These are phyloP conservation scores for Quercus rubra DNA, from an alignment of 306 rosid species.

Conservation along the genomic window DNA sequence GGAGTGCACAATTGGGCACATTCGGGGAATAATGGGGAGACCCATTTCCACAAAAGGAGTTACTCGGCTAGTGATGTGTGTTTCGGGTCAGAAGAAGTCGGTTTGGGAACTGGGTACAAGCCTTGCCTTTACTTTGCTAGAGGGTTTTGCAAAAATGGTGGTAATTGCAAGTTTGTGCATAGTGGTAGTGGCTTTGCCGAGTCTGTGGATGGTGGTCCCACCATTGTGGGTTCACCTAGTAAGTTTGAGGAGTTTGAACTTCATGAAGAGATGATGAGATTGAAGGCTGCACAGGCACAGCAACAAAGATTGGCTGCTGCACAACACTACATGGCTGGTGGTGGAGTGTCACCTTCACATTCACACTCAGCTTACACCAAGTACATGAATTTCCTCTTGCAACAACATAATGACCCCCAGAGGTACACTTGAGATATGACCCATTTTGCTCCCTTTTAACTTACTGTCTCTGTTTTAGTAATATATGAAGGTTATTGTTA, in stretches of 20 bases:
- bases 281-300: slow-evolving; percentile 62
- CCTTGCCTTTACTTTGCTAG: slow-evolving; percentile 89
- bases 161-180: slow-evolving; percentile 82
- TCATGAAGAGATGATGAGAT: slow-evolving; percentile 68
- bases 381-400: slow-evolving; percentile 66
- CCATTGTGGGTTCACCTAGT: slow-evolving; percentile 70
- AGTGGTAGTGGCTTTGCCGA: slow-evolving; percentile 55
- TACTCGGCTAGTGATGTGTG: slow-evolving; percentile 78
- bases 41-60: slow-evolving; percentile 73
- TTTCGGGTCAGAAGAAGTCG: slow-evolving; percentile 64
- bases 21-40: slow-evolving; percentile 56
- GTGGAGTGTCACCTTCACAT: slow-evolving; percentile 39
- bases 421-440: slow-evolving; percentile 28
- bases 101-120: slow-evolving; percentile 58
- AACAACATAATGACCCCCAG: slow-evolving; percentile 70
- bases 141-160: slow-evolving; percentile 90
- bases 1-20: slow-evolving; percentile 57
- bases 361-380: slow-evolving; percentile 48
- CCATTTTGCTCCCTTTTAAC: not conserved
- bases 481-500: not conserved
- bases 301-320: slow-evolving; percentile 69
- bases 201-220: slow-evolving; percentile 41
- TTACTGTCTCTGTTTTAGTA: not conserved
- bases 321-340: slow-evolving; percentile 48
- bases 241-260: slow-evolving; percentile 62